Evolutionary conservation across 2,329 filamentous ascomycete genomes (phyloP).

Genomic region (Fusarium siculi): DNA sequence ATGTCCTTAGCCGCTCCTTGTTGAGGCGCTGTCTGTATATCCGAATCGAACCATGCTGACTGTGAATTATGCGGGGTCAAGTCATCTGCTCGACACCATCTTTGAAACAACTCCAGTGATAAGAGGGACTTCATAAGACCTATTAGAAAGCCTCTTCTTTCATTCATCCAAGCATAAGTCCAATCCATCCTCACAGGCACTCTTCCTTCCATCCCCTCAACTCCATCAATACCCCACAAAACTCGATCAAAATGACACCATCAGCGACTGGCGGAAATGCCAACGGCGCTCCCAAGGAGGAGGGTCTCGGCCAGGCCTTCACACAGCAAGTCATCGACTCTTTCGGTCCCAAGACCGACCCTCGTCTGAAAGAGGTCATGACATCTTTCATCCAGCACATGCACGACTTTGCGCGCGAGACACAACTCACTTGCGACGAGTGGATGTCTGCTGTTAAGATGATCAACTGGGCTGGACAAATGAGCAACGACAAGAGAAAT

Average conservation of each 20-base stretch:
- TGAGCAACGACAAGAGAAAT: constrained; percentile 75
- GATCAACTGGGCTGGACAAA: constrained; percentile 72
- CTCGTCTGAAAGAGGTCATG: constrained; percentile 76
- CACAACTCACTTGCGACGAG: constrained; percentile 82
- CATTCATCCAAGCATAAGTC: neutral
- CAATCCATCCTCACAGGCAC: neutral
- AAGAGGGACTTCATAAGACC: constrained; percentile 14
- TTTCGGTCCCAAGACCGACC: constrained; percentile 77
- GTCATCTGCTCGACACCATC: constrained; percentile 15
- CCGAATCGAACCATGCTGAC: constrained; percentile 25
- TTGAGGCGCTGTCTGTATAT: constrained; percentile 1
- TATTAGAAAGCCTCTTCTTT: neutral
- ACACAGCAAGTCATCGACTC: constrained; percentile 78
- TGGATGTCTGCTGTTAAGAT: constrained; percentile 76
- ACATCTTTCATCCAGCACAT: constrained; percentile 76
- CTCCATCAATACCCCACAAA: neutral
- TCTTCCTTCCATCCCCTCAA: neutral
- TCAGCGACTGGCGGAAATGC: constrained; percentile 55
- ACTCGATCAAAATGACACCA: constrained; percentile 48
- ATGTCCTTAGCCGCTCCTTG: constrained; percentile 29
- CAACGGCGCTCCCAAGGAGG: constrained; percentile 22
- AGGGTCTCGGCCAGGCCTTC: constrained; percentile 62
- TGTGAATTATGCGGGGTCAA: constrained; percentile 30
- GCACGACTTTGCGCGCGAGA: constrained; percentile 84
- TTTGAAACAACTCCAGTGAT: neutral